Conservation (phyloP, 2,329 filamentous ascomycete species). For the Basipetospora chlamydospora region DNA sequence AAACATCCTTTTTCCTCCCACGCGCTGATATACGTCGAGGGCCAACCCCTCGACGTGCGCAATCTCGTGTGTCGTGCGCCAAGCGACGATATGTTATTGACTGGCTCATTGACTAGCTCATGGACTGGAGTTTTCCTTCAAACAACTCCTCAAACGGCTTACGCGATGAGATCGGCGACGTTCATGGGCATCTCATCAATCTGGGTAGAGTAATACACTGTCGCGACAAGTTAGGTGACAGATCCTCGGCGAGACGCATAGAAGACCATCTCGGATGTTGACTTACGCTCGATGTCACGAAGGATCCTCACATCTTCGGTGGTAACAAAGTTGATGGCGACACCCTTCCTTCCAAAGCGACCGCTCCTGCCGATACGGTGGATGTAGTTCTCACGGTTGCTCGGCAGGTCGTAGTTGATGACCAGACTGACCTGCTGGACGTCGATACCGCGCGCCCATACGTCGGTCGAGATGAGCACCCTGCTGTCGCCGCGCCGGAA, state of each 20-base stretch:
- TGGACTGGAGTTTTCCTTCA: too few relatives aligned
- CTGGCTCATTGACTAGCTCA: too few relatives aligned
- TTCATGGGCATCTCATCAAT: constrained; percentile 99
- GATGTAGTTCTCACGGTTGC: constrained; percentile 99
- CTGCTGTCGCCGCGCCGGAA: constrained; percentile 97
- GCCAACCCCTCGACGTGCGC: not conserved
- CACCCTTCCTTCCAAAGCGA: constrained; percentile 99
- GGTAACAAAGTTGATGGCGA: constrained; percentile 99
- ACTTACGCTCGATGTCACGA: constrained; percentile 99
- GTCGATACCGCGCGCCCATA: constrained; percentile 98
- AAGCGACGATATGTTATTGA: too few relatives aligned
- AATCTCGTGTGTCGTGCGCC: too few relatives aligned
- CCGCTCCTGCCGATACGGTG: constrained; percentile 98
- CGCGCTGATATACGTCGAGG: not conserved
- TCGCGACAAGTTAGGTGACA: too few relatives aligned
- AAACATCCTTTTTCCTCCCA: constrained; percentile 9
- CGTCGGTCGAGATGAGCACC: constrained; percentile 95
- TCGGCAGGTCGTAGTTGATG: constrained; percentile 99
- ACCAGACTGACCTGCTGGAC: constrained; percentile 98
- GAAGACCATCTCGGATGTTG: too few relatives aligned
- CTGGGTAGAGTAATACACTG: constrained; percentile 99
- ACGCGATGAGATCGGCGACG: constrained; percentile 61
- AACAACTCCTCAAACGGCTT: too few relatives aligned
- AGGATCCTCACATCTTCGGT: constrained; percentile 99
- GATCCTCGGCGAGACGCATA: too few relatives aligned